Percentiles rank a stretch among this genome's conserved stretches.
phyloP scores from a whole-genome alignment of 352 stramenopile species.

The Plasmopara halstedii region DNA sequence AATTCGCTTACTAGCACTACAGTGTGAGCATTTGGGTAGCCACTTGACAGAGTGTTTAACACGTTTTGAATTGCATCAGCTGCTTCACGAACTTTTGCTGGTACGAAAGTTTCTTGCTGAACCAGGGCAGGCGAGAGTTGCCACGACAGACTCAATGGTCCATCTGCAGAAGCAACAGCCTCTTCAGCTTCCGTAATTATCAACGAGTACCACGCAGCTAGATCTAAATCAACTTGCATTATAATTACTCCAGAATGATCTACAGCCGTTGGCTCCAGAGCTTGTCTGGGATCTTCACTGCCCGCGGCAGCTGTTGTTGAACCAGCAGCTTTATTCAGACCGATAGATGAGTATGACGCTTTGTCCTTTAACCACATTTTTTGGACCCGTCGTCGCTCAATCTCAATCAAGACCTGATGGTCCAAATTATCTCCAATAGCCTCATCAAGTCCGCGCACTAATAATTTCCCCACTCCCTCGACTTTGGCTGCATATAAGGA shows the following conservation, averaged over 20 bases:
- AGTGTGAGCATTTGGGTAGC: conserved; percentile 3
- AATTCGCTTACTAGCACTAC: conserved; percentile 49
- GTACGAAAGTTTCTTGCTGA: conserved; percentile 36
- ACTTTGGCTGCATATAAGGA: conserved; percentile 3
- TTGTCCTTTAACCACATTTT: conserved; percentile 30
- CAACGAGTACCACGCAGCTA: conserved; percentile 62
- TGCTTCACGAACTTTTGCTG: conserved; percentile 23
- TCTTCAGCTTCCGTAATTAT: conserved; percentile 8
- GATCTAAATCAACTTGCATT: conserved; percentile 59
- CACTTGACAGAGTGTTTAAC: conserved; percentile 1
- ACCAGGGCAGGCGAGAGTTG: conserved; percentile 36
- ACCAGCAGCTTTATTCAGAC: conserved; percentile 3
- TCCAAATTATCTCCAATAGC: conserved; percentile 25
- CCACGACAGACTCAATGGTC: conserved; percentile 19
- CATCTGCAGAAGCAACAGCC: neutral
- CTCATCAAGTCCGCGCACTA: conserved; percentile 35
- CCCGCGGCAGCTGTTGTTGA: conserved; percentile 1
- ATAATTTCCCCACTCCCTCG: conserved; percentile 17
- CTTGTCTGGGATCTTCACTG: neutral
- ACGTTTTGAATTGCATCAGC: conserved; percentile 22
- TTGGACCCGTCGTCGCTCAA: conserved; percentile 21
- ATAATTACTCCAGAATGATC: conserved; percentile 26
- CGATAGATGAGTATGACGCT: conserved; percentile 16
- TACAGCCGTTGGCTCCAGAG: neutral
- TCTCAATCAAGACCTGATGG: conserved; percentile 24